Base-by-base conservation (phyloP, 352 stramenopile species). In the Phytophthora podocarpi region DNA sequence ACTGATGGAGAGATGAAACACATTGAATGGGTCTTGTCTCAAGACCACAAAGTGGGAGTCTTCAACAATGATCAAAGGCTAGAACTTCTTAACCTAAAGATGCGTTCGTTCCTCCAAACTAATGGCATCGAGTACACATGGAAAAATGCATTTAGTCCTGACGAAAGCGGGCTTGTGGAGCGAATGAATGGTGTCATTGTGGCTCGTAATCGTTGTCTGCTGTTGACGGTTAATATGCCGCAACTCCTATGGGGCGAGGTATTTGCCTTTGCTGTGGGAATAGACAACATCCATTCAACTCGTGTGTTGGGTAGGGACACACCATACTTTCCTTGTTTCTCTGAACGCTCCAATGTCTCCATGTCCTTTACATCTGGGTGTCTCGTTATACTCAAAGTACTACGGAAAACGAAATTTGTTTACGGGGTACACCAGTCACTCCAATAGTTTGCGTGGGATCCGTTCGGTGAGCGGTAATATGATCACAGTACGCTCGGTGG, bases 151-250 rank as follows among this genome's bases (percentile, higher is more conserved):
- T 51, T 51, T 28, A 50, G 37, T 28, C 51, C 51, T 1, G 27
- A 59, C 7, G 27, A 59, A 16, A 59, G 43, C 16, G 51, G 30
- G 6, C 16, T 55, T 9, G 32, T 62, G 8, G 42, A 62, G 26
- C 40, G 34, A 7, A 53, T 62, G 32, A 55, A 55, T 26, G 43
- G 34, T 12, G 10, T 62, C 11, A 31, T 62, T 6, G 6, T 48
- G 10, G 4, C 42, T 47, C 30, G 27, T 34, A 35, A 49, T 15
- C 41, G 54, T n/a, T 48, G 23, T 12, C 23, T 62, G 18, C 20
- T 55, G 23, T 32, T n/a, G 4, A 7, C 41, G 4, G 32, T 32
- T 4, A 37, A 62, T 6, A 49, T 54, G 34, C 42, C 43, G 1
- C 13, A 11, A 2, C 1, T 15, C 1, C 13, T 62, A 3, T 62